These are phyloP conservation scores for Trametes villosa DNA, from an alignment of 768 basidiomycete genomes.

Conservation along the genomic window DNA sequence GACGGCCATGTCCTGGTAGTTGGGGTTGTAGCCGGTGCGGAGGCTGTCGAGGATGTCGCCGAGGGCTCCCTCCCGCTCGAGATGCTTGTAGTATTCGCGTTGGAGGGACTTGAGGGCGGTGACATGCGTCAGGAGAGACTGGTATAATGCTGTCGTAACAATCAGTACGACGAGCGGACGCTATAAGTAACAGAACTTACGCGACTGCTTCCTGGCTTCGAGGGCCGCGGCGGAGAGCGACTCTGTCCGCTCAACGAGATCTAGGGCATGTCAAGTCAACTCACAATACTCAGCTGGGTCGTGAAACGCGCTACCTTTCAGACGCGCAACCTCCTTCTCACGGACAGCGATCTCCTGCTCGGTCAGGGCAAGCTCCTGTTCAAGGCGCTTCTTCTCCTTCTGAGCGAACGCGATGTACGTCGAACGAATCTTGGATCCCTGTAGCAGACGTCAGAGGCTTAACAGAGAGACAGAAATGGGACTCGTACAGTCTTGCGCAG, in stretches of 20 bases:
- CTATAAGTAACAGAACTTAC: slow-evolving; percentile 48
- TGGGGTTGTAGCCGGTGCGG: slow-evolving; percentile 90
- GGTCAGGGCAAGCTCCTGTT: slow-evolving; percentile 59
- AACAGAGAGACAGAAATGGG: too few species aligned
- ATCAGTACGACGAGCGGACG: neutral
- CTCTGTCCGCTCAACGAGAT: slow-evolving; percentile 78
- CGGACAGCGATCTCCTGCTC: slow-evolving; percentile 61
- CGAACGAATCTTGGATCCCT: slow-evolving; percentile 92
- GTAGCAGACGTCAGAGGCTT: slow-evolving; percentile 2
- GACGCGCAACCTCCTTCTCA: slow-evolving; percentile 72
- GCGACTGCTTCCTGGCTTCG: slow-evolving; percentile 84
- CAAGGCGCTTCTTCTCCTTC: slow-evolving; percentile 86
- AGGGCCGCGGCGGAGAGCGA: slow-evolving; percentile 78
- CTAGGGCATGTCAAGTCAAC: too few species aligned
- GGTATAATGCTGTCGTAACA: slow-evolving; percentile 72
- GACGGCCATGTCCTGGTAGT: slow-evolving; percentile 99
- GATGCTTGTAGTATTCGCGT: slow-evolving; percentile 68
- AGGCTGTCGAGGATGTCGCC: slow-evolving; percentile 84
- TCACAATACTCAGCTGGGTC: too few species aligned
- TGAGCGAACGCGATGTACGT: slow-evolving; percentile 87
- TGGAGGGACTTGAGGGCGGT: slow-evolving; percentile 78
- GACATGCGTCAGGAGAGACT: slow-evolving; percentile 72
- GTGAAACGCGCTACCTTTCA: slow-evolving; percentile 56
- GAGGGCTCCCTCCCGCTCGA: slow-evolving; percentile 76
- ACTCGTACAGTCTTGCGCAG: slow-evolving; percentile 73